phyloP scores from a whole-genome alignment of 2,329 filamentous ascomycete genomes.

The Fusarium continuum region DNA sequence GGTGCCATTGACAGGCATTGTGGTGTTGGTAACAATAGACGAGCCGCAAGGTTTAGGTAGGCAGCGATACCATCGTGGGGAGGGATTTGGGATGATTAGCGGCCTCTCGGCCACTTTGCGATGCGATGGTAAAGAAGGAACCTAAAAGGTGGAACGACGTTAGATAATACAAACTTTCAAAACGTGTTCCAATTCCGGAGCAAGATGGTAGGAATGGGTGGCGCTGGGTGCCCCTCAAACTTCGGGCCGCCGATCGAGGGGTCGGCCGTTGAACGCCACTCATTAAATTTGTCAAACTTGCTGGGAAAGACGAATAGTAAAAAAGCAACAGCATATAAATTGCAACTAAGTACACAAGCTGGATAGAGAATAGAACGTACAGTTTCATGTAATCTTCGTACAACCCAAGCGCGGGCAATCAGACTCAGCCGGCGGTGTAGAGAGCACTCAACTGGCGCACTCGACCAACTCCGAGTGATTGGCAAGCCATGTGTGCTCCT shows the following conservation, averaged over 20 bases:
- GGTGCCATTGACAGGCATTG: constrained; percentile 47
- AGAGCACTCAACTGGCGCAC: constrained; percentile 42
- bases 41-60: constrained; percentile 39
- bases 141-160: constrained; percentile 34
- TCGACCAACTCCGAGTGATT: constrained; percentile 46
- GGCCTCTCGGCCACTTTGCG: constrained; percentile 29
- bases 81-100: constrained; percentile 38
- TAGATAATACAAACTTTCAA: constrained; percentile 37
- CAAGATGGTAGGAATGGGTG: constrained; percentile 33
- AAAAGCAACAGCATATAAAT: constrained; percentile 6
- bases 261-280: constrained; percentile 39
- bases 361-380: constrained; percentile 27
- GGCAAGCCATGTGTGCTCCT: constrained; percentile 52
- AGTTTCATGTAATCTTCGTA: constrained; percentile 33
- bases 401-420: constrained; percentile 49
- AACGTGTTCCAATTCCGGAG: constrained; percentile 27
- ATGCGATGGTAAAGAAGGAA: constrained; percentile 24
- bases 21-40: constrained; percentile 28
- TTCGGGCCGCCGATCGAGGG: constrained; percentile 39
- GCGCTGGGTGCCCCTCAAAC: constrained; percentile 36
- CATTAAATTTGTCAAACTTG: constrained; percentile 30
- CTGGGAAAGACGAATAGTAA: constrained; percentile 1
- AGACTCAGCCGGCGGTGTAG: constrained; percentile 44
- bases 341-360: neutral
- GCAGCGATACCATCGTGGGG: constrained; percentile 50